A percentile compares a stretch with the other conserved stretches of the same genome.
These are phyloP conservation scores for Lactarius sp. DNA, from an alignment of 768 basidiomycete genomes.

Conservation along the genomic window DNA sequence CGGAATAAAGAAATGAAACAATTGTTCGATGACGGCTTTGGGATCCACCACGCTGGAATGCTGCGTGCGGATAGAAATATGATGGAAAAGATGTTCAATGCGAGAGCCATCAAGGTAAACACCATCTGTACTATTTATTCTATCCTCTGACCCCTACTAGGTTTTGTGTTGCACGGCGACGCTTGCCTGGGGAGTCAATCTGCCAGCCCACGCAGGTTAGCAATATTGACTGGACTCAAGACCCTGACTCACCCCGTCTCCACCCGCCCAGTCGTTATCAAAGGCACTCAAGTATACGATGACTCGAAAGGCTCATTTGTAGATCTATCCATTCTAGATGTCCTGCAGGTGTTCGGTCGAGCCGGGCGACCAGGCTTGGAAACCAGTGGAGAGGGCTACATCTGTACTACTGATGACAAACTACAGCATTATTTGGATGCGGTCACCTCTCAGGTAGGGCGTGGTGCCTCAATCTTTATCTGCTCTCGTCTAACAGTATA, in stretches of 20 bases:
- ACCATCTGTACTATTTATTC: neutral
- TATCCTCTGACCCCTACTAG: constrained; percentile 39
- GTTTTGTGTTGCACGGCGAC: constrained; percentile 98
- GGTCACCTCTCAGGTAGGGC: constrained; percentile 71
- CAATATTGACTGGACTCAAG: constrained; percentile 14
- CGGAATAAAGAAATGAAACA: constrained; percentile 96
- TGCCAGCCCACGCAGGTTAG: constrained; percentile 93
- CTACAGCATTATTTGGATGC: constrained; percentile 85
- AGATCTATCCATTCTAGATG: constrained; percentile 91
- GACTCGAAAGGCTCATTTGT: constrained; percentile 84
- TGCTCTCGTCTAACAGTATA: constrained; percentile 1
- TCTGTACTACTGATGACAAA: constrained; percentile 93
- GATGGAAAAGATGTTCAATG: constrained; percentile 92
- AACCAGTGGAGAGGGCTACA: constrained; percentile 92
- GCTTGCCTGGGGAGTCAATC: constrained; percentile 97
- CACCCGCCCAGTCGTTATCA: constrained; percentile 69
- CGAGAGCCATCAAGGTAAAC: constrained; percentile 81
- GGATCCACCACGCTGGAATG: constrained; percentile 99
- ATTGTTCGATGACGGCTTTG: constrained; percentile 87
- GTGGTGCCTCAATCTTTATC: constrained; percentile 6
- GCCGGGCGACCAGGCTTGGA: constrained; percentile 88
- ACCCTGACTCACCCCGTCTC: constrained; percentile 10
- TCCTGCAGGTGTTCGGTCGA: constrained; percentile 95
- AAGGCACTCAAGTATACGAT: constrained; percentile 96
- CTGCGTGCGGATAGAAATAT: constrained; percentile 88